Conservation (phyloP, 257 asterid genomes). For the Forsythia viridissima region DNA sequence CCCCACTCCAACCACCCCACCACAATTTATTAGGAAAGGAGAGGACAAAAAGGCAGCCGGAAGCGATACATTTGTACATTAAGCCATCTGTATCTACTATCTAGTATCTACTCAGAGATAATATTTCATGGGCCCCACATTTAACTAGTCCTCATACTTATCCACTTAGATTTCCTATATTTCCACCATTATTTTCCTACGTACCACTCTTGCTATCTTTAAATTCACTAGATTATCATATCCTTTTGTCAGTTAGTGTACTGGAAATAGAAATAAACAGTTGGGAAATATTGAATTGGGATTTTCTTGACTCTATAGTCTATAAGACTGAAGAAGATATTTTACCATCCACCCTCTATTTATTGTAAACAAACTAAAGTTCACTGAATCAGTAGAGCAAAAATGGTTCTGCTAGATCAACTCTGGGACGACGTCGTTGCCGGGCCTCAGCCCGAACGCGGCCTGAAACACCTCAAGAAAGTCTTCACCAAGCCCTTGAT, state of each 20-base stretch:
- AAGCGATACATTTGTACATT: constrained; percentile 25
- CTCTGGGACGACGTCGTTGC: constrained; percentile 93
- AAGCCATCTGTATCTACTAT: background rate
- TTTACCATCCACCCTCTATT: constrained; percentile 35
- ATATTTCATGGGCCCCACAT: constrained; percentile 24
- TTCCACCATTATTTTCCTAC: constrained; percentile 19
- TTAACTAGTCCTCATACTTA: constrained; percentile 55
- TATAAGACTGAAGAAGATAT: constrained; percentile 26
- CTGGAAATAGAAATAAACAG: constrained; percentile 23
- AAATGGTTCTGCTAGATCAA: constrained; percentile 80
- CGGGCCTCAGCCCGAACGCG: constrained; percentile 86
- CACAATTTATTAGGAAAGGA: too few species aligned
- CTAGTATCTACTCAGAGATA: background rate
- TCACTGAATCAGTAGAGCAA: background rate
- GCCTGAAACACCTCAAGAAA: constrained; percentile 79
- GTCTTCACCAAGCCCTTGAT: constrained; percentile 43
- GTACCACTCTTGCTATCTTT: background rate
- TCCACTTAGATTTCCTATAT: constrained; percentile 35
- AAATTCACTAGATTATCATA: constrained; percentile 3
- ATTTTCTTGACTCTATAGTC: background rate
- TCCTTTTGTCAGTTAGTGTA: background rate
- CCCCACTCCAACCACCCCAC: too few species aligned
- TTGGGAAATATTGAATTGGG: background rate
- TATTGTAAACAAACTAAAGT: constrained; percentile 8
- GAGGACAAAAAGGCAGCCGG: constrained; percentile 17